Conservation (phyloP, 768 basidiomycete genomes). For the Cyathus striatus region DNA sequence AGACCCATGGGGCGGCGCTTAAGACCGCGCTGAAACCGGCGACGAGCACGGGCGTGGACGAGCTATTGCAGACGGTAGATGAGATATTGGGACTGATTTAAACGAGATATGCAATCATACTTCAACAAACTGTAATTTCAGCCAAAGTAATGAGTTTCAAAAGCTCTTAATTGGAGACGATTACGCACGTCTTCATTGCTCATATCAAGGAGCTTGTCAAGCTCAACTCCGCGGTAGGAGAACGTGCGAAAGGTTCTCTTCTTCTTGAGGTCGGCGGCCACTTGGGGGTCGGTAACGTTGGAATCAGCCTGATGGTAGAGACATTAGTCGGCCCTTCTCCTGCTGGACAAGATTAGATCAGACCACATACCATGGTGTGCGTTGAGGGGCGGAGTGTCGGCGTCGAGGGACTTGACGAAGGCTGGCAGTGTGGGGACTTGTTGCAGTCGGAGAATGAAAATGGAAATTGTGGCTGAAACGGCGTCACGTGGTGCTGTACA, state of each 20-base stretch:
- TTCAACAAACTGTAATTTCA: constrained; percentile 61
- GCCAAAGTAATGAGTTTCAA: too few relatives aligned
- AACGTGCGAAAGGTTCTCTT: constrained; percentile 98
- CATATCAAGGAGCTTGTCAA: constrained; percentile 96
- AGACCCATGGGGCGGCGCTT: constrained; percentile 98
- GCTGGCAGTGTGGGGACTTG: constrained; percentile 15
- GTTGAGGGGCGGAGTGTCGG: too few relatives aligned
- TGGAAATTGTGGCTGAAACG: constrained; percentile 34
- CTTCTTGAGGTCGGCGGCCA: constrained; percentile 98
- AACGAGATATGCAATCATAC: constrained; percentile 32
- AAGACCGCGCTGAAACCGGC: constrained; percentile 98
- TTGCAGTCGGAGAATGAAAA: constrained; percentile 25
- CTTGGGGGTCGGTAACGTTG: constrained; percentile 81
- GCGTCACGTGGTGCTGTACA: constrained; percentile 59
- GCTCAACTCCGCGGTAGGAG: constrained; percentile 96
- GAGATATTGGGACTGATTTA: constrained; percentile 5
- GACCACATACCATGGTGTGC: constrained; percentile 31
- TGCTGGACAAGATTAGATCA: constrained; percentile 4
- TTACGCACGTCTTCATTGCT: constrained; percentile 87
- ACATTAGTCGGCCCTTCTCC: constrained; percentile 8
- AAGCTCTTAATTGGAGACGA: too few relatives aligned
- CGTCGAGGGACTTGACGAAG: constrained; percentile 35
- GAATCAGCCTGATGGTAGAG: constrained; percentile 56
- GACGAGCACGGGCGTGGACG: constrained; percentile 96
- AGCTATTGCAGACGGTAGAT: constrained; percentile 42